Base-by-base conservation (phyloP, 805 yeast species). In the Wickerhamiella sorbophila region DNA sequence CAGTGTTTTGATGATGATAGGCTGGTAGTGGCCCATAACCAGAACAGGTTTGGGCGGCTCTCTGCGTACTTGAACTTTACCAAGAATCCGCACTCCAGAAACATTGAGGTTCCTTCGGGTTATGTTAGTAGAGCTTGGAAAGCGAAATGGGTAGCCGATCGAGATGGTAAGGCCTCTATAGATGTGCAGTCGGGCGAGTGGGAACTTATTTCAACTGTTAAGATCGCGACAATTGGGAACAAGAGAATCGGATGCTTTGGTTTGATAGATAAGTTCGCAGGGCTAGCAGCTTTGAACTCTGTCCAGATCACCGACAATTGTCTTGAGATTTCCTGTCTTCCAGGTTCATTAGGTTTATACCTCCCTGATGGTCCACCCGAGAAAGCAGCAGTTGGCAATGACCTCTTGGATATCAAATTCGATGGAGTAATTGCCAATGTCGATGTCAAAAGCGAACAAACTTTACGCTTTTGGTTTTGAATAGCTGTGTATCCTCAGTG, bases 181-280 rank as follows among this genome's bases (percentile, higher is more conserved):
- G 10, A 24, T 12, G 31, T 49, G 20, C 43, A 32, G 4, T 17
- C 52, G n/a, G 49, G 45, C 10, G 49, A 42, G 33, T 44, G 48
- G 44, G 52, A 49, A 12, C 39, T 51, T 34, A 36, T 32, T 14
- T 39, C 37, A 5, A 39, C 33, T 33, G 41, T 42, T 31, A 22
- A 35, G 10, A 36, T 36, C 42, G 41, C 21, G 19, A 26, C 24
- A 37, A 18, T 27, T 36, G 16, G 27, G n/a, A 24, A 22, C 34
- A 31, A 10, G 21, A 31, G 26, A 37, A 21, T 40, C 12, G 48
- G 45, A 5, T 18, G 39, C 10, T 31, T 50, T 17, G 53, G 53
- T 1, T 35, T 48, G 5, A 22, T 45, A 8, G 42, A 43, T 31
- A 48, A 48, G 31, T 35, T 46, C 21, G 40, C 45, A 14, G 52